Base-by-base conservation (phyloP, 2,329 filamentous ascomycete genomes). In the Thielaviopsis euricoi region DNA sequence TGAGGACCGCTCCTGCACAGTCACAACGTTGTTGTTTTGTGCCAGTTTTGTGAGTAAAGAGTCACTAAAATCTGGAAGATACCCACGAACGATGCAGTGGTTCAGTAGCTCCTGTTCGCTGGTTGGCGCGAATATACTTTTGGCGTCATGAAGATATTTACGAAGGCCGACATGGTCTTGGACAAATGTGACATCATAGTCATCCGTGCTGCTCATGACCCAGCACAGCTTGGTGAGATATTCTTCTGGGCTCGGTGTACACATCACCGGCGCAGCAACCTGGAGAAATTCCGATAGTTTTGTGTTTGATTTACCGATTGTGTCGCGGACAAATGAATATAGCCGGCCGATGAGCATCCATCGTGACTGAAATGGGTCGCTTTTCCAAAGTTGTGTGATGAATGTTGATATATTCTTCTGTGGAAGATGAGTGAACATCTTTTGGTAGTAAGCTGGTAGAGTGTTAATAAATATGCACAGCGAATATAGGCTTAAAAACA, bases 291-390 rank as follows among this genome's bases (percentile, higher is more conserved):
- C 65, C 54, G 74, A 70, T 43, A 81, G 68, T 52, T 73, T 69
- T 21, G 76, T 71, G 37, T 71, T 68, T 22, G 68, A 66, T 61
- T 74, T 73, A 62, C 76, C 74, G 56, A 74, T 65, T 52, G 72
- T 68, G 63, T 79, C 76, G 52, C 77, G 74, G 53, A 78, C 69
- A 60, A 73, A 71, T 29, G 77, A 79, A 69, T 78, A 81, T 17
- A 76, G 74, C 64, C 77, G 77, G 49, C 76, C 74, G 58, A 80
- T 66, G 60, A 81, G 67, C 53, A 70, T 70, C 76, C 76, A 80
- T 62, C 76, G 72, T 58, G 71, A 69, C 63, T 76, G 73, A 67
- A 73, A 74, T 52, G 69, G 70, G 62, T 81, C 77, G 46, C 69
- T 67, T 54, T 71, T 66, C 78, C 77, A 81, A 61, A 80, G 68